Conservation (phyloP, 2,329 filamentous ascomycete species). For the Dactylellina parvicollis region DNA sequence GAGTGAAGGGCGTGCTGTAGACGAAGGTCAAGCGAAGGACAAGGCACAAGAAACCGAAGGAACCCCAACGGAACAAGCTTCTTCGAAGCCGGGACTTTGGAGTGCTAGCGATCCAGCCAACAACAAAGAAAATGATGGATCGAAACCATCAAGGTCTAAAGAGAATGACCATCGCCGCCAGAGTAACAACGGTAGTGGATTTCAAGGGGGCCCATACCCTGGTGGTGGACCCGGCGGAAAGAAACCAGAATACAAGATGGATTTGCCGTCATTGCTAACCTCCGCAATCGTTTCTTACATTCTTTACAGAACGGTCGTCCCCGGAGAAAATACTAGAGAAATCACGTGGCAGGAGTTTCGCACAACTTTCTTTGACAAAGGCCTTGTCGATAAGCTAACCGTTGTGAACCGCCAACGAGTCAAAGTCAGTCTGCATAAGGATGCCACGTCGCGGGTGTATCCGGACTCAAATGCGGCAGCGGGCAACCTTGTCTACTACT, state of each 20-base stretch:
- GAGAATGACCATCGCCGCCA: conserved; percentile 11
- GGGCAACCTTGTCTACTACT: conserved; percentile 78
- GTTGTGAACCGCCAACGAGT: conserved; percentile 82
- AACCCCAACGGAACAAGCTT: neutral
- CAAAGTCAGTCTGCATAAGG: conserved; percentile 80
- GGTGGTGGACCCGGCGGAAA: conserved; percentile 30
- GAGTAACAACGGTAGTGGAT: conserved; percentile 10
- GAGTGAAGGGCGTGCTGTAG: neutral
- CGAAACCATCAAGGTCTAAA: conserved; percentile 11
- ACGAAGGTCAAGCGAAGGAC: neutral
- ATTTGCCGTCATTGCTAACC: conserved; percentile 61
- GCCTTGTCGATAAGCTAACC: conserved; percentile 89
- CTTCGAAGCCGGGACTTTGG: neutral
- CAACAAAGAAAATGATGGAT: conserved; percentile 32
- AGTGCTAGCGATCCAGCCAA: neutral
- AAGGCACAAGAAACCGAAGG: neutral
- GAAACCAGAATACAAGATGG: conserved; percentile 46
- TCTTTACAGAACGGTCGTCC: conserved; percentile 72
- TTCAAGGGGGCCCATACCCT: conserved; percentile 14
- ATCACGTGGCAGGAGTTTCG: conserved; percentile 98
- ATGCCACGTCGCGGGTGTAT: conserved; percentile 76
- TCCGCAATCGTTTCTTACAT: conserved; percentile 71
- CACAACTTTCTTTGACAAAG: conserved; percentile 93
- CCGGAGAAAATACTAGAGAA: conserved; percentile 74
- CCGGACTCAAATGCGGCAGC: conserved; percentile 77